Percentiles rank a stretch among this genome's conserved stretches.
Evolutionary conservation across 495 filamentous ascomycete species (phyloP).

Genomic region (Annulohypoxylon bovei): DNA sequence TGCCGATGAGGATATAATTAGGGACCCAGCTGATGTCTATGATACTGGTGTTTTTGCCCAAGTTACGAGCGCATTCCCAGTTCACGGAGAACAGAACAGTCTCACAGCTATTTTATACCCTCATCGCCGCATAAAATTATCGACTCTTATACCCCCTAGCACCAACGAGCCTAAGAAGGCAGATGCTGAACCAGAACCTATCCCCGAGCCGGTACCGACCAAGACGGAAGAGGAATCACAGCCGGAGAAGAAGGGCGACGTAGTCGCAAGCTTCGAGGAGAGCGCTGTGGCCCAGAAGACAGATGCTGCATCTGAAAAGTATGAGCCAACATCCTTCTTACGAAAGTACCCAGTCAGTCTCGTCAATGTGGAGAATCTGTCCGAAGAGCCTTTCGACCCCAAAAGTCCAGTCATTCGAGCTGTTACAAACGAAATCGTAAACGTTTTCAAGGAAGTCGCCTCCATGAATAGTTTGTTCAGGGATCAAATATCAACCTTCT

Average conservation of each 20-base stretch:
- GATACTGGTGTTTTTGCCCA: conserved; percentile 97
- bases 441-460: conserved; percentile 97
- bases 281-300: conserved; percentile 61
- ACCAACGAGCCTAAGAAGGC: conserved; percentile 52
- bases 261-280: conserved; percentile 98
- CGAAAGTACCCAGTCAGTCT: conserved; percentile 89
- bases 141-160: conserved; percentile 75
- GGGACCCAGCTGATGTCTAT: conserved; percentile 86
- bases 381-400: conserved; percentile 87
- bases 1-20: conserved; percentile 89
- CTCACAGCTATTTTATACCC: conserved; percentile 95
- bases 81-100: conserved; percentile 78
- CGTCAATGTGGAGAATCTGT: conserved; percentile 92
- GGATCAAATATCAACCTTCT: conserved; percentile 97
- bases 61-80: conserved; percentile 92
- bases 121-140: conserved; percentile 92
- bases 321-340: conserved; percentile 91
- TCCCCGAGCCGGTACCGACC: conserved; percentile 64
- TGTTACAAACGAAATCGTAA: conserved; percentile 95
- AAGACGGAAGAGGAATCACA: conserved; percentile 58
- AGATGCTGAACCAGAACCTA: conserved; percentile 52
- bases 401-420: conserved; percentile 87
- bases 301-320: conserved; percentile 62
- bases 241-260: conserved; percentile 83
- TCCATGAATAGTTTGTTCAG: conserved; percentile 93